Conservation (phyloP, 2,329 filamentous ascomycete genomes). For the Fusarium sp. region DNA sequence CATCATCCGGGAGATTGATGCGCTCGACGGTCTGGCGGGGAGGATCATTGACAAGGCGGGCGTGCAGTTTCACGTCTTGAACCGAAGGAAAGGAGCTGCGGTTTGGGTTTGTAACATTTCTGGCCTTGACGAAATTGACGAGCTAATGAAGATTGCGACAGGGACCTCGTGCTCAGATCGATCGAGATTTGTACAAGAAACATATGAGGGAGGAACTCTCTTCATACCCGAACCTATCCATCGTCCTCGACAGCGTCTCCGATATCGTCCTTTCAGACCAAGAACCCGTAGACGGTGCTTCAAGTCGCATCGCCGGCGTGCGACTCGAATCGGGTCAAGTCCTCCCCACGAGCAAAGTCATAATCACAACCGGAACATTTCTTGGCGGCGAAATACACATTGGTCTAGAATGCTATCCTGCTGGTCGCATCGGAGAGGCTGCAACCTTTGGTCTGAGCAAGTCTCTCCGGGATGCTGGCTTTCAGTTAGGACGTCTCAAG, state of each 20-base stretch:
- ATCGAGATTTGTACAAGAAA: slow-evolving; percentile 87
- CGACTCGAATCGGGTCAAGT: slow-evolving; percentile 88
- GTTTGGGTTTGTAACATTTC: slow-evolving; percentile 75
- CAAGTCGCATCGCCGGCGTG: slow-evolving; percentile 85
- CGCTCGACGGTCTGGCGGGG: slow-evolving; percentile 89
- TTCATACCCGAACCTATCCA: slow-evolving; percentile 80
- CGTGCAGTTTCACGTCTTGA: slow-evolving; percentile 92
- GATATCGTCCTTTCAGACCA: slow-evolving; percentile 80
- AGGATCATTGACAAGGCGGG: slow-evolving; percentile 93
- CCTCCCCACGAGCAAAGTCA: slow-evolving; percentile 81
- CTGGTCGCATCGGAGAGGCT: slow-evolving; percentile 92
- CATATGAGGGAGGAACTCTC: slow-evolving; percentile 91
- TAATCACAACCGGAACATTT: slow-evolving; percentile 98
- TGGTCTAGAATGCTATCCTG: slow-evolving; percentile 84
- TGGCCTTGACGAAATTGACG: neutral
- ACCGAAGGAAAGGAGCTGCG: slow-evolving; percentile 89
- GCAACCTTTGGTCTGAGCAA: slow-evolving; percentile 94
- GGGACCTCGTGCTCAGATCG: slow-evolving; percentile 95
- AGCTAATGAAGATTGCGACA: slow-evolving; percentile 40
- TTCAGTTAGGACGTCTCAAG: slow-evolving; percentile 90
- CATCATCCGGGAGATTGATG: slow-evolving; percentile 95
- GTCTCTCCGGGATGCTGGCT: slow-evolving; percentile 88
- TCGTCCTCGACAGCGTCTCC: slow-evolving; percentile 88
- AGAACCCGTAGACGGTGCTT: slow-evolving; percentile 54
- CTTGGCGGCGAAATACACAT: slow-evolving; percentile 97